Evolutionary conservation across 371 early-diverging fungal genomes (phyloP).

Genomic region (Circinella minor): DNA sequence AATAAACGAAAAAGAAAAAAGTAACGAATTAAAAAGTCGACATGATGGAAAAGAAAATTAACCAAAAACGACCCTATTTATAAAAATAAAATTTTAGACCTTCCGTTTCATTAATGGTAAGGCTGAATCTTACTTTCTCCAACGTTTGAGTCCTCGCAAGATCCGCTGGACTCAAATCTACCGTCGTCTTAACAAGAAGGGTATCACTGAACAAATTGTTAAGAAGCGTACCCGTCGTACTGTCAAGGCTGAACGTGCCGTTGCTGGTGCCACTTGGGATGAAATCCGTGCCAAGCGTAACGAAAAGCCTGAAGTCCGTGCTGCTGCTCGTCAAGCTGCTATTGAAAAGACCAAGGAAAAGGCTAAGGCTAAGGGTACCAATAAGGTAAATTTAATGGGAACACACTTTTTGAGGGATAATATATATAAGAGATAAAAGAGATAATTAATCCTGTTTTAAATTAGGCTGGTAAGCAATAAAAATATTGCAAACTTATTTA

Average conservation of each 20-base stretch:
- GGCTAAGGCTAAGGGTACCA: slow-evolving; percentile 89
- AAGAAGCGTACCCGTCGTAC: slow-evolving; percentile 95
- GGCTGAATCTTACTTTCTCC: slow-evolving; percentile 94
- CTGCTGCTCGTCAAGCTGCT: slow-evolving; percentile 90
- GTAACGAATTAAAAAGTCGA: too few relatives aligned
- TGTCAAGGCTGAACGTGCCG: slow-evolving; percentile 96
- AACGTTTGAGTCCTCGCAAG: slow-evolving; percentile 97
- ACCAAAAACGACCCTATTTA: background rate
- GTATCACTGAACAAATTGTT: slow-evolving; percentile 92
- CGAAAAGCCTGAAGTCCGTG: slow-evolving; percentile 94
- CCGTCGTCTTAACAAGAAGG: slow-evolving; percentile 99
- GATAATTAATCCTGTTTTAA: background rate
- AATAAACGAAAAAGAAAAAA: background rate
- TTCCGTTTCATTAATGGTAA: slow-evolving; percentile 97
- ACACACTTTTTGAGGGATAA: background rate
- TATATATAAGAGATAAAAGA: too few relatives aligned
- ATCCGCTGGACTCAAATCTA: slow-evolving; percentile 96
- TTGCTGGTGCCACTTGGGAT: slow-evolving; percentile 95
- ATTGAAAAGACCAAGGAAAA: slow-evolving; percentile 69
- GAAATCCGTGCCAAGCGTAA: slow-evolving; percentile 94
- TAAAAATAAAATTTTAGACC: slow-evolving; percentile 49
- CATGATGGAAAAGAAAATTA: background rate
- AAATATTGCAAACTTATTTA: background rate
- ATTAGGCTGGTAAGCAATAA: slow-evolving; percentile 5
- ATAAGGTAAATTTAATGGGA: slow-evolving; percentile 17